Evolutionary conservation across 768 basidiomycete species (phyloP).

Genomic region (Tricholoma bakamatsutake): DNA sequence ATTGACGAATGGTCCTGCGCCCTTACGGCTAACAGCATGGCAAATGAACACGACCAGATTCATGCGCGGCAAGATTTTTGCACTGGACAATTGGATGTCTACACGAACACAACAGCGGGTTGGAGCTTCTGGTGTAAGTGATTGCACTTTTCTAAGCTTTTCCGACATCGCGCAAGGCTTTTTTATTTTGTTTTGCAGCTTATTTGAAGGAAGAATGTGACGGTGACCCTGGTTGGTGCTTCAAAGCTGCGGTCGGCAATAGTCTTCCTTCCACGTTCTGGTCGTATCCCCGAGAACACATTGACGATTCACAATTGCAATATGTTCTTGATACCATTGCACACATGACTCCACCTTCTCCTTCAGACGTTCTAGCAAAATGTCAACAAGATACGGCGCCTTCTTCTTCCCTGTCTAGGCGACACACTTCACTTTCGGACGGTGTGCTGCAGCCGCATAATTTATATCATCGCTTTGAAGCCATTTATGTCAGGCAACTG

Average conservation of each 20-base stretch:
- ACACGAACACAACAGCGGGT: conserved; percentile 49
- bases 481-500: conserved; percentile 17
- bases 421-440: neutral
- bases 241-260: conserved; percentile 51
- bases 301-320: conserved; percentile 5
- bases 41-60: conserved; percentile 37
- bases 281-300: conserved; percentile 29
- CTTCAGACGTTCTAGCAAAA: conserved; percentile 7
- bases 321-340: conserved; percentile 3
- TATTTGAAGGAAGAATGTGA: conserved; percentile 59
- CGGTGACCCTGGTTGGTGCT: conserved; percentile 63
- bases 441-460: neutral
- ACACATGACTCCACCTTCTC: conserved; percentile 9
- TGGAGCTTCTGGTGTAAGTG: conserved; percentile 68
- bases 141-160: neutral
- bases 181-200: conserved; percentile 28
- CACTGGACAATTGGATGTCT: conserved; percentile 51
- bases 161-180: neutral
- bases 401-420: neutral
- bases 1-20: conserved; percentile 84
- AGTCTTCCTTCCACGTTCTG: conserved; percentile 55
- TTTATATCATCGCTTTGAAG: conserved; percentile 20
- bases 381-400: neutral
- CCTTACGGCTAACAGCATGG: conserved; percentile 55
- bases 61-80: conserved; percentile 48